These are phyloP conservation scores for Sanghuangporus sanghuang DNA, from an alignment of 1,284 basidiomycete species.

Conservation along the genomic window DNA sequence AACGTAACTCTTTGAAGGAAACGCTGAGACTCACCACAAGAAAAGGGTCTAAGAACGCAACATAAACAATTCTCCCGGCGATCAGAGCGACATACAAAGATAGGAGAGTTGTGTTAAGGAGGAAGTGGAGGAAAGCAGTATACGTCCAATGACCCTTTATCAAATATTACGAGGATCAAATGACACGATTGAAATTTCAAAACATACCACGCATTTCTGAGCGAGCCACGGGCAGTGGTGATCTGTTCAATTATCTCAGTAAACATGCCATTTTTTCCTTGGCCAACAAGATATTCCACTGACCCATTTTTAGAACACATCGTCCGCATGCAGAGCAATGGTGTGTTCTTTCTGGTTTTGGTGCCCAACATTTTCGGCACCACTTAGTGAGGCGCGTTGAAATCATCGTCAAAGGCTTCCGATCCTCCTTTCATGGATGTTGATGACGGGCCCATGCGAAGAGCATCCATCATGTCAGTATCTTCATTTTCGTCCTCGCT, in stretches of 20 bases:
- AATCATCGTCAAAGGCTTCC: slow-evolving; percentile 35
- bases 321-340: slow-evolving; percentile 75
- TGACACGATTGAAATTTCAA: neutral
- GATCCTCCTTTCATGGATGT: neutral
- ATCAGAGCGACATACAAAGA: slow-evolving; percentile 57
- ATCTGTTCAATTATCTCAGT: slow-evolving; percentile 40
- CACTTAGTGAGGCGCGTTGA: slow-evolving; percentile 53
- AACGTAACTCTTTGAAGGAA: neutral
- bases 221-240: slow-evolving; percentile 90
- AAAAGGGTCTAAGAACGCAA: slow-evolving; percentile 61
- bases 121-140: slow-evolving; percentile 81
- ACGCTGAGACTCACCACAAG: slow-evolving; percentile 42
- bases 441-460: slow-evolving; percentile 32
- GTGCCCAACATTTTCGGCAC: slow-evolving; percentile 73
- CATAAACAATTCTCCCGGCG: slow-evolving; percentile 53
- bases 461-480: slow-evolving; percentile 53
- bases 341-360: slow-evolving; percentile 81
- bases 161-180: neutral
- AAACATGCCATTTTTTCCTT: slow-evolving; percentile 12
- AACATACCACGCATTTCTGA: slow-evolving; percentile 68
- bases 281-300: slow-evolving; percentile 25
- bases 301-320: slow-evolving; percentile 85
- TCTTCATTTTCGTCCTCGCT: slow-evolving; percentile 37
- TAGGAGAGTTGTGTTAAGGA: slow-evolving; percentile 62
- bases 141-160: slow-evolving; percentile 78